These are phyloP conservation scores for Malus hybrid DNA, from an alignment of 331 rosid genomes.

Conservation along the genomic window DNA sequence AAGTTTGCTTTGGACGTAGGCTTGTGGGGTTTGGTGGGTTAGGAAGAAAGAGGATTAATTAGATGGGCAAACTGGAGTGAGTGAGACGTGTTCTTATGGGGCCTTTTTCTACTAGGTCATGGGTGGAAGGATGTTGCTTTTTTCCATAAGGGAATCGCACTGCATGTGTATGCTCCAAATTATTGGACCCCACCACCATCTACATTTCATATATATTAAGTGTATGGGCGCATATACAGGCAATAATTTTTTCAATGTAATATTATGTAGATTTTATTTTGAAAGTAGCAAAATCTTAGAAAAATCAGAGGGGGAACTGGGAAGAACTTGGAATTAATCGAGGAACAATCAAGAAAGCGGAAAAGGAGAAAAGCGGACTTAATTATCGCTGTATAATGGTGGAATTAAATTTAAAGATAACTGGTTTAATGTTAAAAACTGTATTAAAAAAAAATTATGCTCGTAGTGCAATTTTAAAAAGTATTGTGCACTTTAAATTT, in stretches of 20 bases:
- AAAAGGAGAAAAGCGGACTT: too few relatives aligned
- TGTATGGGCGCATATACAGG: background rate
- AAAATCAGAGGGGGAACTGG: background rate
- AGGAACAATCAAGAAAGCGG: background rate
- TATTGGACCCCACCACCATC: background rate
- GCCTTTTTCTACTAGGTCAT: background rate
- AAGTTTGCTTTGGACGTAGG: background rate
- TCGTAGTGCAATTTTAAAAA: too few relatives aligned
- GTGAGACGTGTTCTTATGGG: constrained; percentile 17
- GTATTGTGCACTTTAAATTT: too few relatives aligned
- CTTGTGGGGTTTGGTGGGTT: background rate
- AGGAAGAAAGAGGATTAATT: background rate
- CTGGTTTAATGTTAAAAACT: too few relatives aligned
- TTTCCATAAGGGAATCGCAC: constrained; percentile 4
- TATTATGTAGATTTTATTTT: background rate
- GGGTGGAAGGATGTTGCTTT: background rate
- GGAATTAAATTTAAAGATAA: too few relatives aligned
- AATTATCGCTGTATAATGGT: too few relatives aligned
- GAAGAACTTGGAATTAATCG: background rate
- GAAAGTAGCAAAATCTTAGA: background rate
- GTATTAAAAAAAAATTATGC: too few relatives aligned
- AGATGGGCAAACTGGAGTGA: background rate
- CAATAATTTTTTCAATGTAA: background rate
- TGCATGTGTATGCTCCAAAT: constrained; percentile 29
- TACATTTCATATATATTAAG: background rate